Conservation (phyloP, 352 stramenopile species). For the Achlya hypogyna region DNA sequence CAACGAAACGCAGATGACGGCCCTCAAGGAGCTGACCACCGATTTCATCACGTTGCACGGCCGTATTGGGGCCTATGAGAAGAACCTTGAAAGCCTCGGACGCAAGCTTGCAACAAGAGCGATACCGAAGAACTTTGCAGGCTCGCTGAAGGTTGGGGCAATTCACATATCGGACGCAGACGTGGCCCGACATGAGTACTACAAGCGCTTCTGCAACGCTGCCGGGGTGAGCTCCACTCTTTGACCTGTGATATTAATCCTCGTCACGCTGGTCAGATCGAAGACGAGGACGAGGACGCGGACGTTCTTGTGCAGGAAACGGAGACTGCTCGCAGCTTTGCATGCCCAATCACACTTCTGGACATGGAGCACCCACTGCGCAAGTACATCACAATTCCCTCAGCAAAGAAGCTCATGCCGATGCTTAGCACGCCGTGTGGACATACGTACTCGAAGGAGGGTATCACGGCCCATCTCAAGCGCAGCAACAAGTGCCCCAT, state of each 20-base stretch:
- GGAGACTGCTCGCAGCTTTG: conserved; percentile 59
- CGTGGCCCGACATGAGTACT: conserved; percentile 49
- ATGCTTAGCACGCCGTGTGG: conserved; percentile 46
- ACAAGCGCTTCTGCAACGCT: conserved; percentile 69
- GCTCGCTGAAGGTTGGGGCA: not conserved
- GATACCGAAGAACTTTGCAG: conserved; percentile 25
- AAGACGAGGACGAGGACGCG: conserved; percentile 54
- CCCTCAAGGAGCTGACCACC: conserved; percentile 57
- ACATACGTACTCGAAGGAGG: conserved; percentile 75
- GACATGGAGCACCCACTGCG: conserved; percentile 65
- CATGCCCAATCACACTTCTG: conserved; percentile 74
- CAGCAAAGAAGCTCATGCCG: not conserved
- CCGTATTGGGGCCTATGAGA: conserved; percentile 57
- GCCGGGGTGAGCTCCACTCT: conserved; percentile 39
- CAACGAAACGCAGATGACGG: conserved; percentile 40
- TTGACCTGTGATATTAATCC: not conserved
- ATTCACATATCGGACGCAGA: conserved; percentile 21
- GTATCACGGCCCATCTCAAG: conserved; percentile 61
- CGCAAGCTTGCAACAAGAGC: conserved; percentile 34
- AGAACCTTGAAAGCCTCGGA: conserved; percentile 58
- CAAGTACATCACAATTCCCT: conserved; percentile 36
- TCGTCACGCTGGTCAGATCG: conserved; percentile 37
- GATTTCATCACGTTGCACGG: conserved; percentile 55
- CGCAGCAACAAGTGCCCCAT: conserved; percentile 70
- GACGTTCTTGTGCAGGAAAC: conserved; percentile 76